Evolutionary conservation across 2,329 filamentous ascomycete genomes (phyloP).

Genomic region (Neoascochyta sp.): DNA sequence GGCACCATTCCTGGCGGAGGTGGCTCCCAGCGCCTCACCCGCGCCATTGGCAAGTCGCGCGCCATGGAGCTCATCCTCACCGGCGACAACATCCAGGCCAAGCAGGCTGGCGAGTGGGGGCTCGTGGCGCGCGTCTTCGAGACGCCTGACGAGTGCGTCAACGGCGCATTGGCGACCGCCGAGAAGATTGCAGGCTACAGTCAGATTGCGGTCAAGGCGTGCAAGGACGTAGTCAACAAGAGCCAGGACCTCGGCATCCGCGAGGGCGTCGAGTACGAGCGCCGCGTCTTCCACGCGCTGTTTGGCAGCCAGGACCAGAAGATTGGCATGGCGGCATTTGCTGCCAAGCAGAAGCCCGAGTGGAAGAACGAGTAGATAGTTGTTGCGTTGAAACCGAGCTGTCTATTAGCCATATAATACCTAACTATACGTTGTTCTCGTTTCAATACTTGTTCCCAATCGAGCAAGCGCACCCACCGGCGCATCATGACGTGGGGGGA

Average conservation of each 20-base stretch:
- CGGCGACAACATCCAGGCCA: conserved; percentile 69
- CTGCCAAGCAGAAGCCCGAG: conserved; percentile 87
- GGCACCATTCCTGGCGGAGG: conserved; percentile 90
- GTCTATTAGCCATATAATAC: too few species aligned
- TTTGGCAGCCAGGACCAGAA: conserved; percentile 98
- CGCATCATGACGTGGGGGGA: too few species aligned
- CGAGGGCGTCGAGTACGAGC: conserved; percentile 93
- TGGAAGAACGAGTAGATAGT: conserved; percentile 75
- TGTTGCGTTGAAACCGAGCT: too few species aligned
- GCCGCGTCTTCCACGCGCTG: conserved; percentile 84
- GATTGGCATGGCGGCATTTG: conserved; percentile 91
- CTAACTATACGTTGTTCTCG: too few species aligned
- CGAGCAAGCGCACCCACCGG: too few species aligned
- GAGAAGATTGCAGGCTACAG: conserved; percentile 86
- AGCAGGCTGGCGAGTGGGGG: conserved; percentile 85
- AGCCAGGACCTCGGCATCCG: conserved; percentile 84
- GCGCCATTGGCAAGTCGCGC: conserved; percentile 51
- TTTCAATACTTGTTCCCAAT: too few species aligned
- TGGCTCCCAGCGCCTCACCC: conserved; percentile 82
- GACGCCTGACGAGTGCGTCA: conserved; percentile 75
- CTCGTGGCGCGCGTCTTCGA: conserved; percentile 79
- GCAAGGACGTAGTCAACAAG: conserved; percentile 99
- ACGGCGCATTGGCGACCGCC: conserved; percentile 75
- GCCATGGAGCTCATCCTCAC: conserved; percentile 49
- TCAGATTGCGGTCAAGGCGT: conserved; percentile 79